These are phyloP conservation scores for Schoenoplectus tabernaemontani DNA, from an alignment of 202 grass and related monocot genomes.

Conservation along the genomic window DNA sequence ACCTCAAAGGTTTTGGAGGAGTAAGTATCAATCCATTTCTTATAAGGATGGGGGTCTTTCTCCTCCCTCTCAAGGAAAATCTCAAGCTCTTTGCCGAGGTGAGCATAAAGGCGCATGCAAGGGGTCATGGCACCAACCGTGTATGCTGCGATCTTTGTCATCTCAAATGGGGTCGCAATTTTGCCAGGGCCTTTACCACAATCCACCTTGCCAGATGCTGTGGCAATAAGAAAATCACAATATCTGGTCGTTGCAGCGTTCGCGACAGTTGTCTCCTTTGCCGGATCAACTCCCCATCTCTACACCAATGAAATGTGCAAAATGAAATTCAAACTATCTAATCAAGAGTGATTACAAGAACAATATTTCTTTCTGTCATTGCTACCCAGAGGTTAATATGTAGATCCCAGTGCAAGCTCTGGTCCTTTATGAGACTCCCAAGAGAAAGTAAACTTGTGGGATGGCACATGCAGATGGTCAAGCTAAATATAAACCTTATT, in stretches of 20 bases:
- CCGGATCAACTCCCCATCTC: slow-evolving; percentile 81
- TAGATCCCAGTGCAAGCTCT: no score
- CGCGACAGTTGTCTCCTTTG: slow-evolving; percentile 49
- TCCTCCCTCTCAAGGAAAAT: slow-evolving; percentile 46
- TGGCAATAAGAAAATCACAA: slow-evolving; percentile 79
- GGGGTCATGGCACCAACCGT: slow-evolving; percentile 85
- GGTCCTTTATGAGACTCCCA: no score
- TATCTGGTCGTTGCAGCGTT: slow-evolving; percentile 68
- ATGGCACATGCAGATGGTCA: no score
- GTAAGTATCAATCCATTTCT: slow-evolving; percentile 80
- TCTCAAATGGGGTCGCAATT: slow-evolving; percentile 97
- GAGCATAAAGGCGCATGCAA: slow-evolving; percentile 91
- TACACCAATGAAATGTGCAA: no score
- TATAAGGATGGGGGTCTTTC: slow-evolving; percentile 53
- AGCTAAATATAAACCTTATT: neutral
- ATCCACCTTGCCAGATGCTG: slow-evolving; percentile 79
- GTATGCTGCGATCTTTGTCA: slow-evolving; percentile 94
- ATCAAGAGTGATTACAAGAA: no score
- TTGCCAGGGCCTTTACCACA: slow-evolving; percentile 68
- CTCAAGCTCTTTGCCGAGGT: slow-evolving; percentile 61
- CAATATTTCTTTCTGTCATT: no score
- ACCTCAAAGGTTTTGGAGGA: slow-evolving; percentile 74
- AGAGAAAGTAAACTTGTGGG: no score
- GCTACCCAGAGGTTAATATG: no score
- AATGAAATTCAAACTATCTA: no score